Conservation (phyloP, 768 basidiomycete genomes). For the Pleurotus platypus region DNA sequence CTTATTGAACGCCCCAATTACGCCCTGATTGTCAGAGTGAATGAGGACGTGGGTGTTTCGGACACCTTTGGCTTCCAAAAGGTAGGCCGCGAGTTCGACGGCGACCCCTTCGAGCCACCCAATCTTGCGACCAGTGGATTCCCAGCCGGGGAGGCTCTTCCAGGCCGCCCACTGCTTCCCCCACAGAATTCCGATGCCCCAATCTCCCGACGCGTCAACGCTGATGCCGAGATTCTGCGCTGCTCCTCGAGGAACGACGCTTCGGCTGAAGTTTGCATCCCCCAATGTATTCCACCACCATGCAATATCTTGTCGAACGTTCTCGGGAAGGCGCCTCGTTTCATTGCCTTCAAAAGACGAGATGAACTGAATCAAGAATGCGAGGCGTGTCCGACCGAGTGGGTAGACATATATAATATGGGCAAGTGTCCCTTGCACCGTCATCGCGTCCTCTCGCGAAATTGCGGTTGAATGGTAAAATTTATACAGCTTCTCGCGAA, state of each 20-base stretch:
- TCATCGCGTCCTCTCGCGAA: background rate
- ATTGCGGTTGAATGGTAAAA: conserved; percentile 11
- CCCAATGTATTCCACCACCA: conserved; percentile 22
- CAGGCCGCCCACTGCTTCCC: conserved; percentile 20
- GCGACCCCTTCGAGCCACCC: conserved; percentile 28
- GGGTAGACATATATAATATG: conserved; percentile 7
- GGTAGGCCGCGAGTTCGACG: conserved; percentile 17
- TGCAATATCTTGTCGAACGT: conserved; percentile 11
- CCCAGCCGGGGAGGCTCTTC: conserved; percentile 18
- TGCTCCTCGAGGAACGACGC: background rate
- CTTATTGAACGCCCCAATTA: conserved; percentile 22
- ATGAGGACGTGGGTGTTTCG: conserved; percentile 16
- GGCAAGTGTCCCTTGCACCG: conserved; percentile 5
- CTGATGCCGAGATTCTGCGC: conserved; percentile 13
- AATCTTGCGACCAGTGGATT: conserved; percentile 19
- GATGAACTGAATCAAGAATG: background rate
- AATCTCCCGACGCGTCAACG: conserved; percentile 25
- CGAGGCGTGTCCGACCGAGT: background rate
- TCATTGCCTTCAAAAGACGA: background rate
- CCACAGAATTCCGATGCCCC: conserved; percentile 22
- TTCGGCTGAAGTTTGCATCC: background rate
- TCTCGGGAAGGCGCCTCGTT: background rate
- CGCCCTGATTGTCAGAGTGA: conserved; percentile 27
- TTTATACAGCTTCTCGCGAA: conserved; percentile 10
- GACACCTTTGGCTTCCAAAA: conserved; percentile 10